Base-by-base conservation (phyloP, 2,329 filamentous ascomycete genomes). In the Exophiala dermatitidis region DNA sequence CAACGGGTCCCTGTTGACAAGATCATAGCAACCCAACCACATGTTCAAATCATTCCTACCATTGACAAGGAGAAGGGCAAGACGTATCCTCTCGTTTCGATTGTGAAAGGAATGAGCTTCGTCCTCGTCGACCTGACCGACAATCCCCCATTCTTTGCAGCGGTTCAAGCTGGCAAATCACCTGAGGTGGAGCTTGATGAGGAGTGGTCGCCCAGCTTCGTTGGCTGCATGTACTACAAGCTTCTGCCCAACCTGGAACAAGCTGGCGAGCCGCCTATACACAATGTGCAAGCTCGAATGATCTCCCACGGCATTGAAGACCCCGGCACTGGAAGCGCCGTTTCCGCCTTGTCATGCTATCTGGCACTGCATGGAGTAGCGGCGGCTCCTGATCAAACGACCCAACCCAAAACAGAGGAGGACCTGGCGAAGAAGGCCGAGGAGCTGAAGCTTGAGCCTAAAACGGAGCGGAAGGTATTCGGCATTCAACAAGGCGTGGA, bases 51-150 rank as follows among this genome's bases (percentile, higher is more conserved):
- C 3, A 56, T 62, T 29, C 60, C 62, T 4, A 60, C 63, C 1
- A 60, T 62, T 36, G 61, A 61, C 9, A 65, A 63, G 45, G 60
- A 54, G 43, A 63, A 56, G n/a, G 53, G 47, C 36, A 59, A 47
- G n/a, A 68, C 68, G 3, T 72, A 76, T 5, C 76, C 78, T 9
- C 63, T 80, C 12, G 75, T 82, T 52, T 83, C 79, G 59, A 80
- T 90, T 43, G 85, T 89, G 34, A 81, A 80, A 42, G 87, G 86
- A 45, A 85, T 90, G 83, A 80, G 80, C 0, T 69, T 67, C 54
- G 63, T 63, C 7, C 62, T 69, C 1, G 60, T 69, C 30, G 64
- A 66, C 37, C 56, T 68, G 44, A 65, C 65, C 1, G 61, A 60
- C 5, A 59, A 61, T 37, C 63, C 62, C 1, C 60, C 61, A 5